Base-by-base conservation (phyloP, 2,329 filamentous ascomycete species). In the Ustilaginoidea virens region DNA sequence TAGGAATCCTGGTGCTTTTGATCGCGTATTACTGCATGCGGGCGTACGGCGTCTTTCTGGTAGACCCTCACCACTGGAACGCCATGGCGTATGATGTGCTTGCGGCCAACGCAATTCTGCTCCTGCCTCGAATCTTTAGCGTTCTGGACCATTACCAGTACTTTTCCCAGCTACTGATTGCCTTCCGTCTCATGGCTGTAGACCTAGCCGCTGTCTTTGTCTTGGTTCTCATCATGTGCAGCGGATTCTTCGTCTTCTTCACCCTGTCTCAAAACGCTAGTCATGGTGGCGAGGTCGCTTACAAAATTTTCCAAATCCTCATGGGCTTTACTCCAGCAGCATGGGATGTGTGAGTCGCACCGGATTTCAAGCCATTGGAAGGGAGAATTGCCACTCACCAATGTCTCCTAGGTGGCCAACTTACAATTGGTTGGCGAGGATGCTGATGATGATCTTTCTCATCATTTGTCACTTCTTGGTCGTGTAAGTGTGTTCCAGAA, bases 291-390 rank as follows among this genome's bases (percentile, higher is more conserved):
- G 74, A 74, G 27, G 74, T 92, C n/a, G 82, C 82, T 5, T 96
- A 87, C 51, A 80, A 78, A 39, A 75, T 94, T 30, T 92, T 96
- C 42, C 86, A 94, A 56, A 79, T 94, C 35, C 55, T 94, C 21
- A 92, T 94, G 82, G 87, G 87, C 7, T 96, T 92, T 48, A 93
- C 85, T 0, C 87, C 87, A 8, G 83, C 87, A 10, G 87, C 86
- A 4, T 96, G 87, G 87, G 80, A 92, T 35, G 69, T 92, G 77
- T 69, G 54, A 51, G 64, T 60, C 7, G 4, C 5, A 5, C 5
- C 13, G 5, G 5, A 18, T 9, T 16, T 16, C 5, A 12, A 8
- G 19, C 11, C 5, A 17, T 15, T 25, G 13, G 14, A 17, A 5
- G 14, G 6, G 8, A 24, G n/a, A 13, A 3, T 16, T 7, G 17